Base-by-base conservation (phyloP, 108 stramenopile species). In the Chaetoceros tenuissimus region DNA sequence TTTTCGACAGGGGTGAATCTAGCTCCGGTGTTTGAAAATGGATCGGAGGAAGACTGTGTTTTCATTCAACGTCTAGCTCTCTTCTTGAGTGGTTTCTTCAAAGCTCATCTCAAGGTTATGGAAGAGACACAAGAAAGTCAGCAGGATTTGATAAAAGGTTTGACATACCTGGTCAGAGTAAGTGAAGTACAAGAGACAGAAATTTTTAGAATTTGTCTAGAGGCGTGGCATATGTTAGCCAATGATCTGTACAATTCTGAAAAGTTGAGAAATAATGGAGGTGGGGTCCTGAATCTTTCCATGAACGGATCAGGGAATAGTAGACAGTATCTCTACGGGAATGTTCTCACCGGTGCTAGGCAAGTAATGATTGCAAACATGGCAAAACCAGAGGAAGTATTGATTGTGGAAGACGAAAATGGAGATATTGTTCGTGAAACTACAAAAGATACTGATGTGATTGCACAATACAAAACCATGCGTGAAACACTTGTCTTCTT, bases 301-400 rank as follows among this genome's bases (percentile, higher is more conserved):
- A 65, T 63, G 58, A 63, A 53, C 46, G 73, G 67, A 34, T 28
- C 50, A 5, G 28, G 56, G 18, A 63, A 64, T 16, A 44, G 54
- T 25, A 74, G 88, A 23, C 89, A 95, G 50, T 84, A 70, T 51
- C 66, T 89, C 53, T 96, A 97, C 57, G 79, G 70, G n/a, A 73
- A 75, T 5, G 79, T 98, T 29, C 73, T 97, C 31, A 85, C 81
- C 18, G 89, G 90, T 17, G 90, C 96, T 3, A 91, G 97, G 31
- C 80, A 84, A 25, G 96, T 99, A 21, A 90, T 98, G 82, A 98
- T 98, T 69, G 80, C 87, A 23, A 92, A 85, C 63, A 99, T 99
- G 99, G 96, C 96, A 59, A 98, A 98, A 66, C 99, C 99, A n/a
- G 97, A 99, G 65, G 99, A 99, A 74, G 99, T 99, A 18, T 81